Percentiles rank a stretch among this genome's conserved stretches.
Conservation (phyloP, 352 stramenopile genomes). For the Pythium graminicola region DNA sequence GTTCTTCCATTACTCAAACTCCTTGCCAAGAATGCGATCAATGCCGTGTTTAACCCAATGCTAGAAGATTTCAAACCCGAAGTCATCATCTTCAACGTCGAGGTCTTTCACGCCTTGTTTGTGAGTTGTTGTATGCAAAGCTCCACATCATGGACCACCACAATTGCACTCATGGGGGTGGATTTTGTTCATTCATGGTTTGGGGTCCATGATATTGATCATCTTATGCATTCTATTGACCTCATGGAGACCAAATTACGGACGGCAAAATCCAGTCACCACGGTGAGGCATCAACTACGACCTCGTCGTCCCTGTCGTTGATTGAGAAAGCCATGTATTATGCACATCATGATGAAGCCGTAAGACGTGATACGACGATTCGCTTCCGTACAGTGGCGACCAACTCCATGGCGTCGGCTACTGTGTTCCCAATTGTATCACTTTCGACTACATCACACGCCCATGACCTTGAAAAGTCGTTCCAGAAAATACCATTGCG, state of each 20-base stretch:
- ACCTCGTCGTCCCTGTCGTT: not conserved
- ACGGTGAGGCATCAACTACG: too few relatives aligned
- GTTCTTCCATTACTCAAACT: slow-evolving; percentile 38
- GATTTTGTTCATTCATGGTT: slow-evolving; percentile 1
- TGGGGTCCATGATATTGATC: slow-evolving; percentile 5
- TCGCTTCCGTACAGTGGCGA: too few relatives aligned
- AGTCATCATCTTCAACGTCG: slow-evolving; percentile 13
- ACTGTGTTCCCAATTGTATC: too few relatives aligned
- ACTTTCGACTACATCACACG: too few relatives aligned
- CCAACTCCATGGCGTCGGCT: too few relatives aligned
- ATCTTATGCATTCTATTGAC: too few relatives aligned
- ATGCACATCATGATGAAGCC: too few relatives aligned
- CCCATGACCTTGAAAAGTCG: too few relatives aligned
- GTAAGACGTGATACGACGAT: too few relatives aligned
- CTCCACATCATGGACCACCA: not conserved
- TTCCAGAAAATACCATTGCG: too few relatives aligned
- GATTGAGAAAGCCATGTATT: not conserved
- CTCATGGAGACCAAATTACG: not conserved
- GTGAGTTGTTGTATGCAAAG: slow-evolving; percentile 17
- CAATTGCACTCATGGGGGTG: not conserved
- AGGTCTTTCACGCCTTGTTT: slow-evolving; percentile 13
- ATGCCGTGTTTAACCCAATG: not conserved
- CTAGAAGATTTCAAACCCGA: slow-evolving; percentile 27
- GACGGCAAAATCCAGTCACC: not conserved
- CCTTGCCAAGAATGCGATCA: slow-evolving; percentile 18